Percentiles rank a stretch among this genome's conserved stretches.
phyloP scores from a whole-genome alignment of 768 basidiomycete species.

The Pholiota molesta region DNA sequence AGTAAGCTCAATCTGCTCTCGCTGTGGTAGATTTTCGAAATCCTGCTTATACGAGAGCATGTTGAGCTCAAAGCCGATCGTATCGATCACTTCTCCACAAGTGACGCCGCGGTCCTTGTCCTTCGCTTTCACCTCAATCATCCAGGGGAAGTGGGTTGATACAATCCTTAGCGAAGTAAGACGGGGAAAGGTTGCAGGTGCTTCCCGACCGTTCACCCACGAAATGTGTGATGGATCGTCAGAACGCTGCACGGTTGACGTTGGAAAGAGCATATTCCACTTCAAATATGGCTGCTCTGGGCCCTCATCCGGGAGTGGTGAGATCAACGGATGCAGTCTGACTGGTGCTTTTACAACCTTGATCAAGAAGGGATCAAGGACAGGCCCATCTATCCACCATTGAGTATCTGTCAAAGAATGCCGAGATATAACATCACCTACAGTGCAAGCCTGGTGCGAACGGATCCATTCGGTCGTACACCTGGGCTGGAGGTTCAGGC shows the following conservation, averaged over 20 bases:
- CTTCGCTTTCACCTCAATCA: conserved; percentile 66
- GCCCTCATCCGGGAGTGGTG: conserved; percentile 42
- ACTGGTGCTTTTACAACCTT: conserved; percentile 50
- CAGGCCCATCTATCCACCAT: conserved; percentile 60
- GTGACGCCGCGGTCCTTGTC: conserved; percentile 64
- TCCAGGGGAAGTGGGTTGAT: conserved; percentile 69
- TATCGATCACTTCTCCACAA: conserved; percentile 65
- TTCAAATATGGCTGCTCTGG: conserved; percentile 52
- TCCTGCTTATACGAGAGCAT: conserved; percentile 54
- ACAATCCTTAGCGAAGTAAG: conserved; percentile 58
- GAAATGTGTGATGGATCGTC: conserved; percentile 58
- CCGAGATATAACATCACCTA: conserved; percentile 23
- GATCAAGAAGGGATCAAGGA: conserved; percentile 62
- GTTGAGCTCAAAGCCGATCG: conserved; percentile 51
- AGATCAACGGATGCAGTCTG: conserved; percentile 64
- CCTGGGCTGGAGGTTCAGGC: conserved; percentile 22
- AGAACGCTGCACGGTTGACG: conserved; percentile 62
- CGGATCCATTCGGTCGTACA: conserved; percentile 29
- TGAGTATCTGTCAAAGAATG: background rate
- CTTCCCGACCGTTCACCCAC: conserved; percentile 68
- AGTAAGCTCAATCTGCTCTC: conserved; percentile 45
- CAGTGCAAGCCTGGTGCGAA: conserved; percentile 36
- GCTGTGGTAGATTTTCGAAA: conserved; percentile 42
- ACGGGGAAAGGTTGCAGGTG: conserved; percentile 68
- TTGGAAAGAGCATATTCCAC: conserved; percentile 77